Evolutionary conservation across 768 basidiomycete genomes (phyloP).

Genomic region (Lactarius psammicola): DNA sequence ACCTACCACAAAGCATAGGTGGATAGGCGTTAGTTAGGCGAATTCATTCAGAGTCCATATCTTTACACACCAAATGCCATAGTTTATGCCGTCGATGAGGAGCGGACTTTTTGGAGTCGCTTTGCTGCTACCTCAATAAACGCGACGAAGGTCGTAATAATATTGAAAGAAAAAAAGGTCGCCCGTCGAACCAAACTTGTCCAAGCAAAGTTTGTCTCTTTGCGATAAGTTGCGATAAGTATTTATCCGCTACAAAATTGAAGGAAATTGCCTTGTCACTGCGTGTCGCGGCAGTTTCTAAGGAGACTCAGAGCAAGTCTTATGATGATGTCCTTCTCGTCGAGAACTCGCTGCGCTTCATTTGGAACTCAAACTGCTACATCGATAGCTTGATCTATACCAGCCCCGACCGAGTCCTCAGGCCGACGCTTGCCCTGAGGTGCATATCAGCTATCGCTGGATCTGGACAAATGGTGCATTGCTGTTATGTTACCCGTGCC

Average conservation of each 20-base stretch:
- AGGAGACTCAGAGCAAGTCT: too few relatives aligned
- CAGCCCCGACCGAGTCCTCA: too few relatives aligned
- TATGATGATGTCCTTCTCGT: too few relatives aligned
- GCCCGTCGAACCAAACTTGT: conserved; percentile 7
- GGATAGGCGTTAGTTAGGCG: background rate
- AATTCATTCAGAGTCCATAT: background rate
- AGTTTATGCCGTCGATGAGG: conserved; percentile 10
- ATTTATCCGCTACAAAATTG: background rate
- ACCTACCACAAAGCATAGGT: conserved; percentile 37
- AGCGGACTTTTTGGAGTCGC: background rate
- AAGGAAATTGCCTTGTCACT: background rate
- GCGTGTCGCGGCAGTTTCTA: too few relatives aligned
- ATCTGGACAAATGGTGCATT: too few relatives aligned
- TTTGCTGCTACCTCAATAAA: background rate
- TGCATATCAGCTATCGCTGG: too few relatives aligned
- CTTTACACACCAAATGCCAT: conserved; percentile 37
- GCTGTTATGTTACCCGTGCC: too few relatives aligned
- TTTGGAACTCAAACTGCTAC: too few relatives aligned
- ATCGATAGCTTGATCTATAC: too few relatives aligned
- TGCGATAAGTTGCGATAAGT: background rate
- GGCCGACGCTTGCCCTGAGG: too few relatives aligned
- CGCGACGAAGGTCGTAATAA: conserved; percentile 6
- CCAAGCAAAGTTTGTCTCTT: conserved; percentile 3
- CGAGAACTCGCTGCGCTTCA: too few relatives aligned
- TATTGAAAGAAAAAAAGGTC: background rate